Percentiles rank a stretch among this genome's conserved stretches.
Conservation (phyloP, 495 filamentous ascomycete species). For the Penicillium mononematosum region DNA sequence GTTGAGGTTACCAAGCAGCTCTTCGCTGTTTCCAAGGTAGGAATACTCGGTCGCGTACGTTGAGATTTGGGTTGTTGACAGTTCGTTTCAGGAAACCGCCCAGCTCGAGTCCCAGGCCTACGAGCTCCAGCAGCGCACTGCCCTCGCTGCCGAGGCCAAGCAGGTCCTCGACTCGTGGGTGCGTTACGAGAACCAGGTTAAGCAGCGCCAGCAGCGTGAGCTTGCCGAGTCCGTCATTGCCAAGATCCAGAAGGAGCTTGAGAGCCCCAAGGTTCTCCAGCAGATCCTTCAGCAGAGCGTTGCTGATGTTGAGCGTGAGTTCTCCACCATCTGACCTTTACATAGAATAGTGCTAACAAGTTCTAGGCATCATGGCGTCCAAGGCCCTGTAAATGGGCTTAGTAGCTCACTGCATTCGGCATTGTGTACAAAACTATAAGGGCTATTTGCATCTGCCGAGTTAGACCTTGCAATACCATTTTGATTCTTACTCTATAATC, state of each 20-base stretch:
- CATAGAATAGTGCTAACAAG: conserved; percentile 25
- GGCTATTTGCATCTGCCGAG: conserved; percentile 43
- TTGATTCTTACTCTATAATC: conserved; percentile 13
- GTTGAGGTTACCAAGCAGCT: conserved; percentile 94
- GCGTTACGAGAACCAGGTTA: conserved; percentile 96
- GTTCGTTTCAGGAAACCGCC: conserved; percentile 79
- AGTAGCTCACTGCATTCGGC: conserved; percentile 38
- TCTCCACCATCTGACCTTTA: background rate
- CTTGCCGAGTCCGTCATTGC: conserved; percentile 86
- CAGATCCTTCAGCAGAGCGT: conserved; percentile 96
- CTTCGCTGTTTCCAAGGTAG: conserved; percentile 96
- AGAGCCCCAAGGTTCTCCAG: conserved; percentile 92
- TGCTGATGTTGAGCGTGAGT: conserved; percentile 93
- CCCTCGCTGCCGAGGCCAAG: conserved; percentile 89
- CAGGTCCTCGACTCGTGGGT: conserved; percentile 96
- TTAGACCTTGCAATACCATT: conserved; percentile 48
- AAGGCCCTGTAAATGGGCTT: conserved; percentile 51
- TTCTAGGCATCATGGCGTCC: conserved; percentile 51
- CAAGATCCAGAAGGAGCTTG: conserved; percentile 97
- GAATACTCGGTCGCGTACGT: background rate
- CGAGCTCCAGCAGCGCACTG: conserved; percentile 93
- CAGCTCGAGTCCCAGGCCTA: conserved; percentile 91
- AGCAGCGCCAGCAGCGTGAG: conserved; percentile 96
- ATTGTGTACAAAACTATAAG: conserved; percentile 51
- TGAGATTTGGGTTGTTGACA: conserved; percentile 17